Evolutionary conservation across 805 yeast genomes (phyloP), one percentile per base, ranked within the genome.

Genomic region (Pichia manshurica): DNA sequence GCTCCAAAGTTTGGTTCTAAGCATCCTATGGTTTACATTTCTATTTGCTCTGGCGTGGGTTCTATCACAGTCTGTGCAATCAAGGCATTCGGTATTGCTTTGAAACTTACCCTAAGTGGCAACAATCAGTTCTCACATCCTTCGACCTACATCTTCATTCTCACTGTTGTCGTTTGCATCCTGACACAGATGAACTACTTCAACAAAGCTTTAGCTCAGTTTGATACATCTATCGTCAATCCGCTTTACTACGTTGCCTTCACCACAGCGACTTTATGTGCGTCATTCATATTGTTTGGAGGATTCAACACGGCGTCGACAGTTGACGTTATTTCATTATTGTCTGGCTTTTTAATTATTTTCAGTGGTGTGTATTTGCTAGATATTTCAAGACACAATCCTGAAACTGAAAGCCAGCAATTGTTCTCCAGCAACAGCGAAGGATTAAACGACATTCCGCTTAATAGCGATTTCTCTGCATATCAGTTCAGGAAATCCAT

Each of bases 141-240:
- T 8, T 83, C 93, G 32, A 88, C 96, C 0, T 88, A 89, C 60
- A 71, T 89, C 48, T 88, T 88, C 72, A 76, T 87, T 32, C 55
- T 77, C 28, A 89, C 87, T 21, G 96, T 88, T 48, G 85, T 72
- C 8, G 75, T 84, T 37, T 88, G 96, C 67, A 89, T 88, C 56
- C 59, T 85, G 58, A 87, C 95, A 5, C 96, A 88, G 67, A 88
- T 88, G 96, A 88, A 87, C 70, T 88, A 86, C 64, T 87, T 88
- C 73, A 88, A 88, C 74, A 89, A 87, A 70, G 96, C 96, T 0
- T 73, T 88, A 60, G 96, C 90, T 57, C 96, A 87, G 65, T 88
- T 88, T 59, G 96, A 89, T 63, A 88, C 96, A 5, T 85, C 95
- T 0, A 86, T 88, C 56, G 96, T 88, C 47, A 88, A 88, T 65